Evolutionary conservation across 495 filamentous ascomycete genomes (phyloP).

Genomic region (Staphylotrichum longicolle): DNA sequence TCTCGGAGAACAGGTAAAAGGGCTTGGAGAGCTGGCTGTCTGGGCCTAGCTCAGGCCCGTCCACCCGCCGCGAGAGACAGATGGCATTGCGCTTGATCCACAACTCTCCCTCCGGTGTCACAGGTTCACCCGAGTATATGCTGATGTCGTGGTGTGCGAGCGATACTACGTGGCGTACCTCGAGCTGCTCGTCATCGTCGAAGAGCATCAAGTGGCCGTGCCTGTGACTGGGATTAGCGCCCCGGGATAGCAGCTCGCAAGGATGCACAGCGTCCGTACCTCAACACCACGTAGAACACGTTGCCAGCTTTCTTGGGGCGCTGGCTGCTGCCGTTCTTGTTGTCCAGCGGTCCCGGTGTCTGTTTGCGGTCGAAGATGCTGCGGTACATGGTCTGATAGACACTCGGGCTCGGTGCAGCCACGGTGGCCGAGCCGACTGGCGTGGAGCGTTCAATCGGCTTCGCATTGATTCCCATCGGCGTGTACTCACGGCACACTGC

Average conservation of each 20-base stretch:
- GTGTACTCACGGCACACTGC: slow-evolving; percentile 91
- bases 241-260: not conserved
- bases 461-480: slow-evolving; percentile 84
- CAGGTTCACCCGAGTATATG: slow-evolving; percentile 77
- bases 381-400: slow-evolving; percentile 97
- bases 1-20: slow-evolving; percentile 92
- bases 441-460: slow-evolving; percentile 83
- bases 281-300: slow-evolving; percentile 89
- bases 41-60: slow-evolving; percentile 53
- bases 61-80: slow-evolving; percentile 69
- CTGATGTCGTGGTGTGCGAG: slow-evolving; percentile 82
- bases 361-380: slow-evolving; percentile 88
- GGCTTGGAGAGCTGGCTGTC: slow-evolving; percentile 64
- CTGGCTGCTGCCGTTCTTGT: slow-evolving; percentile 51
- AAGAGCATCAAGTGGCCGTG: slow-evolving; percentile 97
- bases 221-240: slow-evolving; percentile 45
- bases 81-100: slow-evolving; percentile 96
- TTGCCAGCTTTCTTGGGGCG: slow-evolving; percentile 73
- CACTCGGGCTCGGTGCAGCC: slow-evolving; percentile 76
- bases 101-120: slow-evolving; percentile 85
- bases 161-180: slow-evolving; percentile 92
- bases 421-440: slow-evolving; percentile 67
- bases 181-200: slow-evolving; percentile 81
- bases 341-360: slow-evolving; percentile 48
- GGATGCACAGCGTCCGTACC: slow-evolving; percentile 49